Percentiles rank a stretch among this genome's conserved stretches.
phyloP scores from a whole-genome alignment of 2,329 filamentous ascomycete genomes.

The Apiospora marii region DNA sequence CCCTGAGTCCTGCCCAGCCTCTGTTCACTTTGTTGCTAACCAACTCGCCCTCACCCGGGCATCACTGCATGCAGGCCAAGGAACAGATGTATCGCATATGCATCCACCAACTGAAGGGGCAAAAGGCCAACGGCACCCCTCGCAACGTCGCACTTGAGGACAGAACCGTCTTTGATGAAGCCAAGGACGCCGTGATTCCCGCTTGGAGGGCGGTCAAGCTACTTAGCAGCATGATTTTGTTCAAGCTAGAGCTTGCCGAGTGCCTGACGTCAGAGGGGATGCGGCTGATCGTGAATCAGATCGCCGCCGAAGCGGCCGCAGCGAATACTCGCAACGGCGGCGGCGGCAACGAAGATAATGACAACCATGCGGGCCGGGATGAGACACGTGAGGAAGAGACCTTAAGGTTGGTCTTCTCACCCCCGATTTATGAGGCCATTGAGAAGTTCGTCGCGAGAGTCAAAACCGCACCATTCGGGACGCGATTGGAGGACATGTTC shows the following conservation, averaged over 20 bases:
- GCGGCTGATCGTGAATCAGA: not conserved
- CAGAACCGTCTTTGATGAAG: not conserved
- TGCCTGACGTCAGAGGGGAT: not conserved
- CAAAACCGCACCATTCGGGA: not conserved
- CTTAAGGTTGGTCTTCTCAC: not conserved
- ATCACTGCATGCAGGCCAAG: not conserved
- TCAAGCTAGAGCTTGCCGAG: not conserved
- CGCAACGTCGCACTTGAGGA: not conserved
- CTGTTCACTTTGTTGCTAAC: not conserved
- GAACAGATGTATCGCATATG: not conserved
- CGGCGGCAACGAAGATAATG: not conserved
- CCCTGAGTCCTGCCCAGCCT: no score
- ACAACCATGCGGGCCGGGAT: not conserved
- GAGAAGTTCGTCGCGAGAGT: not conserved
- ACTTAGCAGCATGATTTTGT: not conserved
- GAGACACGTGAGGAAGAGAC: not conserved
- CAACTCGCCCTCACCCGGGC: not conserved
- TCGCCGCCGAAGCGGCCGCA: not conserved
- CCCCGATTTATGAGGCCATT: not conserved
- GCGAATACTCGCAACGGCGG: not conserved
- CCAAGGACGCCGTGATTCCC: not conserved
- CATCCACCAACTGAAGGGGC: not conserved
- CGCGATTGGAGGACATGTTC: not conserved
- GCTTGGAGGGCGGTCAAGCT: not conserved
- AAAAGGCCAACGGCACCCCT: no score